A percentile compares a stretch with the other conserved stretches of the same genome.
These are phyloP conservation scores for Diaporthe amygdali DNA, from an alignment of 2,329 filamentous ascomycete genomes.

Conservation along the genomic window DNA sequence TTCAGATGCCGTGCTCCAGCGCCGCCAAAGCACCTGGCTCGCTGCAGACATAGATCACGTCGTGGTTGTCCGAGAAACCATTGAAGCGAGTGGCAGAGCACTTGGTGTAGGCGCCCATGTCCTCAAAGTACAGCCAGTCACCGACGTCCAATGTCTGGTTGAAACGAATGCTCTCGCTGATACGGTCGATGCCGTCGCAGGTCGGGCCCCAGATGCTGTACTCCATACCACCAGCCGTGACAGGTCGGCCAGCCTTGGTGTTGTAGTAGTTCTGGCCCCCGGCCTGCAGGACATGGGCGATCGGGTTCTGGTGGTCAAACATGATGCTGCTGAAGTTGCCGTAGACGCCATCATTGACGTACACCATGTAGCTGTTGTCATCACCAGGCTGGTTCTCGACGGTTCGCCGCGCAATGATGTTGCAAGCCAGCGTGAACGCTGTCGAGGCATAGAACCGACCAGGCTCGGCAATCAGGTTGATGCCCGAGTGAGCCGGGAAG, in stretches of 20 bases:
- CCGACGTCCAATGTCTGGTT: constrained; percentile 82
- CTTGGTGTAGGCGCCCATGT: constrained; percentile 99
- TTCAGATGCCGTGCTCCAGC: constrained; percentile 43
- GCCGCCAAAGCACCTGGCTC: constrained; percentile 85
- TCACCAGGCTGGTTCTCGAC: constrained; percentile 69
- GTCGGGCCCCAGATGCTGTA: constrained; percentile 99
- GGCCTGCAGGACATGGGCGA: constrained; percentile 78
- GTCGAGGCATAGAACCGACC: constrained; percentile 94
- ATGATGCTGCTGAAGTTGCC: constrained; percentile 99
- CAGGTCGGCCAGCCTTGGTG: constrained; percentile 53
- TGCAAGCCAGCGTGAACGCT: constrained; percentile 93
- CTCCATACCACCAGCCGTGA: constrained; percentile 58
- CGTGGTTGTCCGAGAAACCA: constrained; percentile 90
- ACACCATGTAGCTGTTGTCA: constrained; percentile 88
- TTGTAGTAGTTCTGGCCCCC: constrained; percentile 64
- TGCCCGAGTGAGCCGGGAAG: constrained; percentile 74
- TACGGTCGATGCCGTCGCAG: constrained; percentile 96
- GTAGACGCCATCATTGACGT: constrained; percentile 96
- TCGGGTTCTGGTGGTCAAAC: constrained; percentile 95
- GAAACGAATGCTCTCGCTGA: constrained; percentile 81
- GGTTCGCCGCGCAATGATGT: constrained; percentile 93
- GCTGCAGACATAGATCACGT: constrained; percentile 93
- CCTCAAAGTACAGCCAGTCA: constrained; percentile 98
- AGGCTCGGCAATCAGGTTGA: constrained; percentile 93
- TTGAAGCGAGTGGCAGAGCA: constrained; percentile 98